Base-by-base conservation (phyloP, 2,329 filamentous ascomycete genomes). In the Colletotrichum phormii region DNA sequence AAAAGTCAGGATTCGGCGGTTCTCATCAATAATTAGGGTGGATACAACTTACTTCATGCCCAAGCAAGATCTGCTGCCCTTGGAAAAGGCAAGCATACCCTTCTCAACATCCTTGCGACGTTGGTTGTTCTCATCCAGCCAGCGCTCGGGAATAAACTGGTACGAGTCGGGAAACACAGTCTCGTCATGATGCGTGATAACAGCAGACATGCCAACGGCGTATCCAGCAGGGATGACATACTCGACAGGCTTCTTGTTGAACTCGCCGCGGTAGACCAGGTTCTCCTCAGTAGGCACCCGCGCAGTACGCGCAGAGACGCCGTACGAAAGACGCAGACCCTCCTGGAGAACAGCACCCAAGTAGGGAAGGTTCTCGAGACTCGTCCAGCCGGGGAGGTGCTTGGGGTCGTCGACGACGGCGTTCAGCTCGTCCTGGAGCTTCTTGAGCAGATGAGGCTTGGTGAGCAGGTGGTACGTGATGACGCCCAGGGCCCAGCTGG, bases 71-170 rank as follows among this genome's bases (percentile, higher is more conserved):
- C 85, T 76, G 4, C 79, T 78, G 2, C 84, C 85, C 61, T 81
- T 84, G 3, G 80, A 82, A 73, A 87, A 87, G 1, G 83, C 67
- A 15, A 86, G 77, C 55, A 86, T 79, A 53, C 80, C 81, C n/a
- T 78, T 79, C 33, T 84, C 81, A 0, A 85, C 70, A 1, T 77
- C 75, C 55, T 80, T 80, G 4, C 78, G 78, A 35, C 72, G 75
- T 35, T 78, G 67, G 62, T 76, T 75, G 29, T 80, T 75, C 33
- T 79, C 77, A 46, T 81, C 81, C 5, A 86, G 73, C 80, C 82
- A 87, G 3, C 85, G 80, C 53, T 85, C 82, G 0, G 85, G 85
- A 4, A 74, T 59, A 67, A 84, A 87, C 0, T 75, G 69, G 51
- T 84, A 76, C 0, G 84, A 81, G 3, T 85, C 77, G 0, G 84